A percentile compares a stretch with the other conserved stretches of the same genome.
Evolutionary conservation across 148 eudicot genomes (phyloP).

Genomic region (Cornus controversa): DNA sequence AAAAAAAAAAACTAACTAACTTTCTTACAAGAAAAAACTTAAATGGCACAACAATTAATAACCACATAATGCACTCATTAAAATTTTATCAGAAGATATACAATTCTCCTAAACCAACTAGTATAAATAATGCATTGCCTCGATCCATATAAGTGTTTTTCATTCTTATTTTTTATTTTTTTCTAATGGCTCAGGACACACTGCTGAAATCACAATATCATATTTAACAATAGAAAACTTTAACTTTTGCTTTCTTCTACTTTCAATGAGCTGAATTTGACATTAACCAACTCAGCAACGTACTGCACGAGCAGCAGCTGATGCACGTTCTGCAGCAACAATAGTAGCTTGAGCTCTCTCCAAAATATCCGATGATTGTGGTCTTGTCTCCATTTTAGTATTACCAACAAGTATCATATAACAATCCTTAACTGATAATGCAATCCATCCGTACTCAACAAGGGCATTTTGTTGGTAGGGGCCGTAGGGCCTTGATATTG

Average conservation of each 20-base stretch:
- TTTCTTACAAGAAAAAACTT: too few species aligned
- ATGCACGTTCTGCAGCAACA: slow-evolving; percentile 89
- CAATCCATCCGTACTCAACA: slow-evolving; percentile 22
- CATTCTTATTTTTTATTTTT: too few species aligned
- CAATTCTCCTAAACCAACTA: neutral
- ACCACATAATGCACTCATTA: neutral
- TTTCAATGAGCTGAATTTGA: slow-evolving; percentile 33
- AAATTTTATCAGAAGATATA: neutral
- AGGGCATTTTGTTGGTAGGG: too few species aligned
- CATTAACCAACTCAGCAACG: slow-evolving; percentile 67
- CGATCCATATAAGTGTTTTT: too few species aligned
- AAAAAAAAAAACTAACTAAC: too few species aligned
- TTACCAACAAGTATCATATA: slow-evolving; percentile 19
- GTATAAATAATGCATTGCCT: neutral
- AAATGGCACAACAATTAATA: neutral
- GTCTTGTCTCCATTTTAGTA: slow-evolving; percentile 21
- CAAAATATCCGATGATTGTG: slow-evolving; percentile 56
- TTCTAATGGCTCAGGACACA: too few species aligned
- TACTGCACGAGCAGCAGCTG: slow-evolving; percentile 93
- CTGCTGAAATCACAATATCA: too few species aligned
- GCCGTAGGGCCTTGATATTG: slow-evolving; percentile 32
- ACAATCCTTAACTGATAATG: slow-evolving; percentile 22
- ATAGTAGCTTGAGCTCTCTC: slow-evolving; percentile 82
- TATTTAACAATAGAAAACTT: neutral
- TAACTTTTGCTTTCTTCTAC: slow-evolving; percentile 24